Base-by-base conservation (phyloP, 2,329 filamentous ascomycete species). In the Xylaria arbuscula region DNA sequence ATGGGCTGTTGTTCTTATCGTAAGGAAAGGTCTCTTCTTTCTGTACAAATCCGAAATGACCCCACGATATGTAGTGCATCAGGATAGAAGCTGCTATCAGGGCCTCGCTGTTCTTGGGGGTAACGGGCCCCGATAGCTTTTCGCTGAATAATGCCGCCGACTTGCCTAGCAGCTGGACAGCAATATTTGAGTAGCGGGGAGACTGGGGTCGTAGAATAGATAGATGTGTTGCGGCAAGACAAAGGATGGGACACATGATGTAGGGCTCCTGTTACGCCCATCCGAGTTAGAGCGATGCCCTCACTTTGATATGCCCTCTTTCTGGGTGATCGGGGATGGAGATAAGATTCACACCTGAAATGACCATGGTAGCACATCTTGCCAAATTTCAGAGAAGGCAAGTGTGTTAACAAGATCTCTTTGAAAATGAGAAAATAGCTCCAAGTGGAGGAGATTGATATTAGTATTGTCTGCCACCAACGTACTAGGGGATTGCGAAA, bases 351-450 rank as follows among this genome's bases (percentile, higher is more conserved):
- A 48, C 47, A 67, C 65, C 60, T 67, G 60, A 48, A 67, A 67
- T 13, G 65, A 64, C 65, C 65, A 64, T n/a, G 53, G 59, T n/a
- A 67, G 38, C 6, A 67, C 54, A 11, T 47, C 45, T 47, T 57
- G 13, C 65, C 65, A 67, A 1, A 67, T 64, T 32, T 58, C 54
- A 15, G 65, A 48, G 32, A 67, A 67, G 19, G 53, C 42, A 15
- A 67, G 65, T 47, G 53, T 67, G 13, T 58, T 32, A 17, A 67
- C 36, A 22, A 67, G 47, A 5, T 59, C 48, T 3, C 47, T 64
- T 22, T 67, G 36, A n/a, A 67, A 67, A 67, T 67, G 65, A 2
- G 51, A 64, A n/a, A 67, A 67, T 24, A 67, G 24, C 47, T 67
- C 65, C n/a, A 67, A 19, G 22, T 67, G 65, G 1, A 67, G 60